Evolutionary conservation across 2,329 filamentous ascomycete genomes (phyloP), one percentile per base, ranked within the genome.

Genomic region (Nemania sp.): DNA sequence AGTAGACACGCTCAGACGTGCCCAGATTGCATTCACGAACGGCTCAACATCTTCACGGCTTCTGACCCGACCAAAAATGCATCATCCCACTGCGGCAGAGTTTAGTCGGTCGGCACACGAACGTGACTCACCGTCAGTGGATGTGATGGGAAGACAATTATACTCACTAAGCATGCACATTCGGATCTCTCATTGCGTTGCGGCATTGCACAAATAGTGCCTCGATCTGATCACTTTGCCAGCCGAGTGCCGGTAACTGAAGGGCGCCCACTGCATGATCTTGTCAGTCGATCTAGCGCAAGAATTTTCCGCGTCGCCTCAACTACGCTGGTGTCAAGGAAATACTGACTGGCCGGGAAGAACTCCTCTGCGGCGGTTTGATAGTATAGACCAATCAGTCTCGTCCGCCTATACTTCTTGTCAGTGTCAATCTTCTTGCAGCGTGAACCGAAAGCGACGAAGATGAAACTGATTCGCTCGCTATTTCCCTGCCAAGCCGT

Each of bases 41-140:
- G 19, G 31, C 47, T 56, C 15, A n/a, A n/a, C n/a, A n/a, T n/a
- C n/a, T n/a, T n/a, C 64, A 41, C 0, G 73, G 72, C 49, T 73
- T 75, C 61, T 75, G 73, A 1, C 69, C 73, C 28, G 71, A 74
- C 73, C 72, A 75, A 41, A 75, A 75, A 44, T 74, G 71, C 72
- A 75, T 75, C 61, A 71, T 71, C 11, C 70, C 60, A 40, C 60
- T 60, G 49, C 50, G 23, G 23, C 15, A 30, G 6, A 33, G 14
- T 12, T 33, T 34, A 19, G 44, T 52, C 17, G 54, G 50, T 43
- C 12, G 26, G 22, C 17, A 17, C n/a, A n/a, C 19, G 17, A 26
- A 45, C 14, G 14, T 19, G 20, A 12, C 22, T 4, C 5, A 5
- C 12, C 33, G n/a, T 15, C 23, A 28, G 7, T 24, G 19, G 9